phyloP scores from a whole-genome alignment of 345 rosid species.

The Abelmoschus esculentus region DNA sequence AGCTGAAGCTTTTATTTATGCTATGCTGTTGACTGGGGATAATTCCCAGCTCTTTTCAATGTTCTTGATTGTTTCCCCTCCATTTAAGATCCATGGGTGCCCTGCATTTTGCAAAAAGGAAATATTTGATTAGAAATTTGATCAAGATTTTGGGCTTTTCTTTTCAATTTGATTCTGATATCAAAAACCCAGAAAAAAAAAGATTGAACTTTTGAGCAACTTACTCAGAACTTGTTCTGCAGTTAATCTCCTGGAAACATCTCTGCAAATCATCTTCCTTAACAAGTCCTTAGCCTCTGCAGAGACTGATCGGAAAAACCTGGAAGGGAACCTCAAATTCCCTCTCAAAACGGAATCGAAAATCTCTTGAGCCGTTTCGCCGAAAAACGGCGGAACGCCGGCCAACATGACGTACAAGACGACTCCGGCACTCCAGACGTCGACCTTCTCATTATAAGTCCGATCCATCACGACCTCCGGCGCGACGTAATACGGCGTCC shows the following conservation, averaged over 20 bases:
- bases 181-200: not conserved
- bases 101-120: conserved; percentile 23
- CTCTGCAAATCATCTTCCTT: conserved; percentile 74
- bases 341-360: conserved; percentile 61
- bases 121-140: not conserved
- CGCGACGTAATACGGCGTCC: conserved; percentile 83
- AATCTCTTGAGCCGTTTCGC: conserved; percentile 59
- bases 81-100: conserved; percentile 55
- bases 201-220: conserved; percentile 8
- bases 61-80: conserved; percentile 31
- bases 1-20: not conserved
- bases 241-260: conserved; percentile 55
- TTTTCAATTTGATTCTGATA: too few species aligned
- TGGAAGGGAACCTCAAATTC: conserved; percentile 56
- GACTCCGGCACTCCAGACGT: conserved; percentile 82
- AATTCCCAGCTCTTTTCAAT: not conserved
- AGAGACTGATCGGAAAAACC: conserved; percentile 39
- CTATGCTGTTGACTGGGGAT: not conserved
- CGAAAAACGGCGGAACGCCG: conserved; percentile 66
- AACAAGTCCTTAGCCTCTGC: conserved; percentile 52
- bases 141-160: not conserved
- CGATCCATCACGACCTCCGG: conserved; percentile 74
- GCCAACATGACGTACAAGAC: conserved; percentile 65
- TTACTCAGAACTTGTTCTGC: conserved; percentile 74
- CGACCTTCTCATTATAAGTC: conserved; percentile 65